Evolutionary conservation across 345 rosid genomes (phyloP), one percentile per base, ranked within the genome.

Genomic region (Gynandropsis gynandra): DNA sequence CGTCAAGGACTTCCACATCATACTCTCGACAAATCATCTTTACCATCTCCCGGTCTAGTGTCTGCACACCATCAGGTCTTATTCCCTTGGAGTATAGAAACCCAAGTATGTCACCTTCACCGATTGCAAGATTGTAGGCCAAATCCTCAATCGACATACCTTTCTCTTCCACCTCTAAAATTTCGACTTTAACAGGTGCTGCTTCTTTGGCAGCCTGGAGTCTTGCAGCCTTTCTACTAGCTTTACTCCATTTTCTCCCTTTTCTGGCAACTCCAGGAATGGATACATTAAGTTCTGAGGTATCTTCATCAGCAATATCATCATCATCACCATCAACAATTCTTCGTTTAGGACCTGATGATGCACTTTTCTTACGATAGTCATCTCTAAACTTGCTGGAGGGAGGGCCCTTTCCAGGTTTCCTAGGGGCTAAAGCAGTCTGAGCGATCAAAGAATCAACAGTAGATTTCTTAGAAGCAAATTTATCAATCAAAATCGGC

Each of bases 241-340:
- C 98, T 76, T 87, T 92, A 74, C 74, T 92, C 98, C 96, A 87
- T 71, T 87, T 92, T 76, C 98, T 79, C 69, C 98, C 96, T 75
- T 80, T 92, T 62, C 89, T 80, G 10, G 75, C 81, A 21, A 81
- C 72, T 58, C 90, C 83, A 45, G 82, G 82, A 64, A 80, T 75
- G 20, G 81, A 58, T 24, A 24, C 29, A 24, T 74, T 79, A 39
- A 80, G 58, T 19, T 80, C 80, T 33, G 84, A 79, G 11, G 89
- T 42, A 53, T 85, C 97, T 50, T 89, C 97, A 63, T 89, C 97
- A 5, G 29, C 29, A 24, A 24, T 24, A 24, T 24, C 29, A 4
- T 64, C 70, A n/a, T 63, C 58, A 31, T 77, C 81, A 44, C 74
- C 71, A 45, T 78, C 63, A 56, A 72, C 65, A 15, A 74, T 58